Conservation (phyloP, 345 rosid genomes). For the Arabidopsis suecica region DNA sequence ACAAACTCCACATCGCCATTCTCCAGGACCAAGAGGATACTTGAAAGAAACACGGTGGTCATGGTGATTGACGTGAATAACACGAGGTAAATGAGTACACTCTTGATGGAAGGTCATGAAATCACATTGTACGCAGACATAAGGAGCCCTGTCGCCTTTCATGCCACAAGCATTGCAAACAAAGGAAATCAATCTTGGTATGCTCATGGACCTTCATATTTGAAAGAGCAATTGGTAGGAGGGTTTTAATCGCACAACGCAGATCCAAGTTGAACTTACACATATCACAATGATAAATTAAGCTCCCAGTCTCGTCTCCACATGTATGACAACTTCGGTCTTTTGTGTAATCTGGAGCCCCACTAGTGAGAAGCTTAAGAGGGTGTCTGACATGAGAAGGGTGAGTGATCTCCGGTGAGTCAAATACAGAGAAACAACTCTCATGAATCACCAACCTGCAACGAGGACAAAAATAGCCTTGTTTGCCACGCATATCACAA, state of each 20-base stretch:
- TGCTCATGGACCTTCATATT: conserved; percentile 12
- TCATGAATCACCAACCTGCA: conserved; percentile 26
- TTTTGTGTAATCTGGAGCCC: conserved; percentile 8
- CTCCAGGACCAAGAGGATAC: neutral
- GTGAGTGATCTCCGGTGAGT: conserved; percentile 7
- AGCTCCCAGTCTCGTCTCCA: neutral
- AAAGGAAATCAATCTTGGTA: neutral
- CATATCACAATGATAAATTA: neutral
- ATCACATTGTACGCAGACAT: neutral
- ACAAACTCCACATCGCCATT: no score
- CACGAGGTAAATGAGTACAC: neutral
- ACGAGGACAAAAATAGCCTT: neutral
- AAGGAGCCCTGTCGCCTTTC: conserved; percentile 14
- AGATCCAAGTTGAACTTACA: neutral
- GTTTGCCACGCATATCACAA: neutral
- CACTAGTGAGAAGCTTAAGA: conserved; percentile 5
- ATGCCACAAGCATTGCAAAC: conserved; percentile 35
- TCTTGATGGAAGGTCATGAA: conserved; percentile 6
- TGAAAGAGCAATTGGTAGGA: neutral
- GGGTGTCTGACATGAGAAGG: conserved; percentile 5
- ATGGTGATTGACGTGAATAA: neutral
- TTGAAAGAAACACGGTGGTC: neutral
- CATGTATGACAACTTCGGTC: neutral
- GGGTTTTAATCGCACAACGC: neutral
- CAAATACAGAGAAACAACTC: neutral